phyloP scores from a whole-genome alignment of 2,329 filamentous ascomycete genomes.

The Sclerotinia glacialis region DNA sequence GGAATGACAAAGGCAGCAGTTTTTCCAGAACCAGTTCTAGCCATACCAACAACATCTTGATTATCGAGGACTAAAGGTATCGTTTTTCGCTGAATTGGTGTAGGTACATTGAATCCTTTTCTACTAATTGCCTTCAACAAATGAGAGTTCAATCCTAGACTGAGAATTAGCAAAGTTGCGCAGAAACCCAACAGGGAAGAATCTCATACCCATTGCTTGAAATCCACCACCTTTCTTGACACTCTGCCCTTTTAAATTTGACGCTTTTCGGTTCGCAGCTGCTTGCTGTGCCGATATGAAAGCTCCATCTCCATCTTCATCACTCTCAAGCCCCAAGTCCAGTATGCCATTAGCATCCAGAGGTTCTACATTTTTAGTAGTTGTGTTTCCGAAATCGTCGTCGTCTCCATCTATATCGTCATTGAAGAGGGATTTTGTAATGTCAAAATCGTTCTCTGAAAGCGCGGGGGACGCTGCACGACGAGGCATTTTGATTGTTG shows the following conservation, averaged over 20 bases:
- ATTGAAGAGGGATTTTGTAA: slow-evolving; percentile 73
- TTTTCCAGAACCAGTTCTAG: slow-evolving; percentile 96
- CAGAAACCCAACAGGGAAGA: not conserved
- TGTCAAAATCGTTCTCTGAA: slow-evolving; percentile 91
- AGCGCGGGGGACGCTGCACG: slow-evolving; percentile 75
- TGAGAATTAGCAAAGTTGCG: slow-evolving; percentile 25
- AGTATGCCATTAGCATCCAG: slow-evolving; percentile 62
- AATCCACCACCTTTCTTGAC: slow-evolving; percentile 97
- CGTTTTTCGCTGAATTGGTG: slow-evolving; percentile 94
- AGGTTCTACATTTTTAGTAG: slow-evolving; percentile 44
- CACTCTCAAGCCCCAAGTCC: slow-evolving; percentile 52
- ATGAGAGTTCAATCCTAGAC: slow-evolving; percentile 67
- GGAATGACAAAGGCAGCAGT: slow-evolving; percentile 97
- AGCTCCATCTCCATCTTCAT: slow-evolving; percentile 71
- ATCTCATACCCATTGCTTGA: slow-evolving; percentile 77
- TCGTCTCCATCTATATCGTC: slow-evolving; percentile 53
- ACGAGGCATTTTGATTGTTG: slow-evolving; percentile 57
- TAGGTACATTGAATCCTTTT: slow-evolving; percentile 95
- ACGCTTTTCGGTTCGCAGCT: slow-evolving; percentile 79
- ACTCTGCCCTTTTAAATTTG: slow-evolving; percentile 77
- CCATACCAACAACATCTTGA: slow-evolving; percentile 98
- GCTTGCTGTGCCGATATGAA: slow-evolving; percentile 89
- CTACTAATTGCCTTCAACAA: slow-evolving; percentile 86
- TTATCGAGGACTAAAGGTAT: slow-evolving; percentile 87
- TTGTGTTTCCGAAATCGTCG: slow-evolving; percentile 41